phyloP scores from a whole-genome alignment of 1,139 yeast genomes.

The Protomyces lactucae-debilis region DNA sequence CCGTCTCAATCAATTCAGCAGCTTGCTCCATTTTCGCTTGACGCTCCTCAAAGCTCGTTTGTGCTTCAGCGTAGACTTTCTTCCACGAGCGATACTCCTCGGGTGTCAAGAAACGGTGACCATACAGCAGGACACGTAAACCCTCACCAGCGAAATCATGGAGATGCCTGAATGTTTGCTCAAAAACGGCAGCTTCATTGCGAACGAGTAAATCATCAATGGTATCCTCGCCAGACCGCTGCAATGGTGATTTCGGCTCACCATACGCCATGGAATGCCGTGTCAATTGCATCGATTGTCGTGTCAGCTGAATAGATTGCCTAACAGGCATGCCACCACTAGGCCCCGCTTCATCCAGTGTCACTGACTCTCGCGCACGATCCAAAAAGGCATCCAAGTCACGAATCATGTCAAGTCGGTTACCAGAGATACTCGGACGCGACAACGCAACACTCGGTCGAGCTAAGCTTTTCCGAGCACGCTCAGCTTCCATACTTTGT shows the following conservation, averaged over 20 bases:
- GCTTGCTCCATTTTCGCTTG: conserved; percentile 60
- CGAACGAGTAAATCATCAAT: conserved; percentile 60
- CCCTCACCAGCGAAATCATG: conserved; percentile 96
- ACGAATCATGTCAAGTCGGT: conserved; percentile 13
- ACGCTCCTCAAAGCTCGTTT: conserved; percentile 67
- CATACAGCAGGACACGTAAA: conserved; percentile 77
- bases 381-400: conserved; percentile 18
- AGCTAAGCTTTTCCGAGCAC: conserved; percentile 43
- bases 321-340: background rate
- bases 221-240: conserved; percentile 6
- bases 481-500: conserved; percentile 74
- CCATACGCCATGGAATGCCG: conserved; percentile 31
- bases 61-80: conserved; percentile 63
- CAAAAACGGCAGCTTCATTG: conserved; percentile 76
- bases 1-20: conserved; percentile 66
- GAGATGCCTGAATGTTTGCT: conserved; percentile 79
- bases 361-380: background rate
- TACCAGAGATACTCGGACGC: conserved; percentile 29
- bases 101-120: conserved; percentile 64
- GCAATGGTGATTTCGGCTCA: conserved; percentile 11
- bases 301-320: background rate
- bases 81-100: conserved; percentile 65
- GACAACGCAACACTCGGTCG: conserved; percentile 30
- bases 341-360: background rate
- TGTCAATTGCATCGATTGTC: background rate